Percentiles rank a stretch among this genome's conserved stretches.
These are phyloP conservation scores for Meyerozyma elateridarum DNA, from an alignment of 1,139 yeast genomes.

Conservation along the genomic window DNA sequence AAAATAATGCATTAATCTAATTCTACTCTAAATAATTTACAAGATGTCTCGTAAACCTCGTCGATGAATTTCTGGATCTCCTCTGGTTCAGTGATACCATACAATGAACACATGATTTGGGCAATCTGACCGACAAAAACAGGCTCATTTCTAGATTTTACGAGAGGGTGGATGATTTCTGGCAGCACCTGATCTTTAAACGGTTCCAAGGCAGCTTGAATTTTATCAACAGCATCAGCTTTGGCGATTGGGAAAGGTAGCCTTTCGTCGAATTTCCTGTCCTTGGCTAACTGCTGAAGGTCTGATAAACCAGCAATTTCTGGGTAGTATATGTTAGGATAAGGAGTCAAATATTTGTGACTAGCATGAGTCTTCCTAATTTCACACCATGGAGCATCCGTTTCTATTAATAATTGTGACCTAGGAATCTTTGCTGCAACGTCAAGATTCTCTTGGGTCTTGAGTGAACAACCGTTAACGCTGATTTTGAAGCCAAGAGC, in stretches of 20 bases:
- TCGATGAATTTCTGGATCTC: conserved; percentile 54
- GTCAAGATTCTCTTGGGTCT: conserved; percentile 65
- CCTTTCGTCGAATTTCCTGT: conserved; percentile 36
- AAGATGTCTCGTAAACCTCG: conserved; percentile 60
- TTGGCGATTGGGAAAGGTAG: conserved; percentile 63
- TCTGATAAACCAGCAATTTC: conserved; percentile 14
- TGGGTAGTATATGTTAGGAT: conserved; percentile 57
- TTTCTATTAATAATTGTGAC: conserved; percentile 71
- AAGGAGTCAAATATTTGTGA: conserved; percentile 46
- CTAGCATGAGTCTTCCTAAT: conserved; percentile 80
- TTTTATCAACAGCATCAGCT: conserved; percentile 50
- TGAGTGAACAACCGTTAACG: conserved; percentile 88
- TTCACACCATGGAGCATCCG: conserved; percentile 99
- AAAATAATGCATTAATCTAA: conserved; percentile 1
- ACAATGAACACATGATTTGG: conserved; percentile 60
- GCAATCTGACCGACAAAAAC: conserved; percentile 81
- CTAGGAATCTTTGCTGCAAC: conserved; percentile 67
- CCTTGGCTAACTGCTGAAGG: conserved; percentile 8
- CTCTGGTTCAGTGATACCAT: conserved; percentile 28
- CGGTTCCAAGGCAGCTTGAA: conserved; percentile 11
- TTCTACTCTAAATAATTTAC: conserved; percentile 46
- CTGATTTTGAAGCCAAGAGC: conserved; percentile 68
- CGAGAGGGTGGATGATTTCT: conserved; percentile 45
- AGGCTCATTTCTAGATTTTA: conserved; percentile 90
- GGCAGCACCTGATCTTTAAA: conserved; percentile 22